Conservation (phyloP, 352 stramenopile genomes). For the Pelagophyceae sp. region DNA sequence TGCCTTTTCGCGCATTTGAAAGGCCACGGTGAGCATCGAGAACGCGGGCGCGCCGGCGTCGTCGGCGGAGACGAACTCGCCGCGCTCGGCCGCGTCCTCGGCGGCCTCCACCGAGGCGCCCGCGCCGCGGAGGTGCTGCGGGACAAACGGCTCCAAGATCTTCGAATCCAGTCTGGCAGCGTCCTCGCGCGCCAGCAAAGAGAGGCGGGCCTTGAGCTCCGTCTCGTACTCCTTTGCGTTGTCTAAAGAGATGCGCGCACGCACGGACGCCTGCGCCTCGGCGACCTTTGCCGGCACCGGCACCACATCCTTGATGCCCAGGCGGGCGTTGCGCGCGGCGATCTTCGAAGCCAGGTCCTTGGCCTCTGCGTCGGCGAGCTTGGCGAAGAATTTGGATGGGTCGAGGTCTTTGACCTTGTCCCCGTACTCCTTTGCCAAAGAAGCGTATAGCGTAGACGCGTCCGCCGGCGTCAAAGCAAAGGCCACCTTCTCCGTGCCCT, state of each 20-base stretch:
- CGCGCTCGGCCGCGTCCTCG: slow-evolving; percentile 52
- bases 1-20: slow-evolving; percentile 56
- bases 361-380: slow-evolving; percentile 26
- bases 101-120: slow-evolving; percentile 35
- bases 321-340: slow-evolving; percentile 13
- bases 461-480: slow-evolving; percentile 90
- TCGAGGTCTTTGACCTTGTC: slow-evolving; percentile 78
- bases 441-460: slow-evolving; percentile 87
- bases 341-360: slow-evolving; percentile 50
- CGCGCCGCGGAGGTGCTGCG: slow-evolving; percentile 44
- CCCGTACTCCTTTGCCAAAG: slow-evolving; percentile 62
- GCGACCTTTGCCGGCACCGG: not conserved
- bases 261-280: not conserved
- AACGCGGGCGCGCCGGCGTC: slow-evolving; percentile 48
- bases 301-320: not conserved
- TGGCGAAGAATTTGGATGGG: slow-evolving; percentile 82
- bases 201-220: slow-evolving; percentile 80
- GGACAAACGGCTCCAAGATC: slow-evolving; percentile 66
- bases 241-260: slow-evolving; percentile 86
- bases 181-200: slow-evolving; percentile 70
- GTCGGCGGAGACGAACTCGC: slow-evolving; percentile 41
- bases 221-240: slow-evolving; percentile 95
- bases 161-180: slow-evolving; percentile 64
- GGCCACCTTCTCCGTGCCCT: slow-evolving; percentile 49
- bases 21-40: slow-evolving; percentile 27